These are phyloP conservation scores for Xylaria sp. DNA, from an alignment of 2,329 filamentous ascomycete species.

Conservation along the genomic window DNA sequence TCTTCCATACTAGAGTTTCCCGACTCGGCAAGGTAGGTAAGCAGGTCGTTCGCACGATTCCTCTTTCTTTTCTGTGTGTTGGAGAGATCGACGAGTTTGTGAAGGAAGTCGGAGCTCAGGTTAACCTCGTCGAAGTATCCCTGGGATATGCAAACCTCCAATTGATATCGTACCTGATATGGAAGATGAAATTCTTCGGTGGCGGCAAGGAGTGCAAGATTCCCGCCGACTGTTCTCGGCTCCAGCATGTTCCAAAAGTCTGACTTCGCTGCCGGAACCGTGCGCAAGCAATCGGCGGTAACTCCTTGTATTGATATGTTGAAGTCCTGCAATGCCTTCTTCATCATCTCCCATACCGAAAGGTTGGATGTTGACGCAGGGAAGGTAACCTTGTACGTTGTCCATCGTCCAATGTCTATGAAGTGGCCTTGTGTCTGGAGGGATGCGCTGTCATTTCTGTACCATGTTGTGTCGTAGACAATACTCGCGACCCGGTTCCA, in stretches of 20 bases:
- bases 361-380: conserved; percentile 44
- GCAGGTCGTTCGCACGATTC: conserved; percentile 69
- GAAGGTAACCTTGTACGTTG: conserved; percentile 63
- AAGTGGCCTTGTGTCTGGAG: conserved; percentile 54
- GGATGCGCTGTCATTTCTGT: conserved; percentile 53
- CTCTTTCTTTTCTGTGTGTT: conserved; percentile 40
- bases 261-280: conserved; percentile 50
- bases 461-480: conserved; percentile 50
- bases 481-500: conserved; percentile 65
- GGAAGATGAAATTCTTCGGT: conserved; percentile 61
- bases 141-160: conserved; percentile 92
- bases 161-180: conserved; percentile 85
- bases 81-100: conserved; percentile 63
- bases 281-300: conserved; percentile 54
- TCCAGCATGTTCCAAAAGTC: conserved; percentile 57
- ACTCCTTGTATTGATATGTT: conserved; percentile 69
- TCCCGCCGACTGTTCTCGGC: conserved; percentile 43
- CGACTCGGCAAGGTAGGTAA: conserved; percentile 77
- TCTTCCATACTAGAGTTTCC: conserved; percentile 14
- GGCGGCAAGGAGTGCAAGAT: conserved; percentile 49
- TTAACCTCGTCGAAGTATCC: conserved; percentile 80
- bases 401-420: conserved; percentile 69
- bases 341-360: conserved; percentile 56
- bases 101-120: conserved; percentile 74
- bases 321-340: conserved; percentile 73